Conservation (phyloP, 441 rosid species). For the Kokia cookei region DNA sequence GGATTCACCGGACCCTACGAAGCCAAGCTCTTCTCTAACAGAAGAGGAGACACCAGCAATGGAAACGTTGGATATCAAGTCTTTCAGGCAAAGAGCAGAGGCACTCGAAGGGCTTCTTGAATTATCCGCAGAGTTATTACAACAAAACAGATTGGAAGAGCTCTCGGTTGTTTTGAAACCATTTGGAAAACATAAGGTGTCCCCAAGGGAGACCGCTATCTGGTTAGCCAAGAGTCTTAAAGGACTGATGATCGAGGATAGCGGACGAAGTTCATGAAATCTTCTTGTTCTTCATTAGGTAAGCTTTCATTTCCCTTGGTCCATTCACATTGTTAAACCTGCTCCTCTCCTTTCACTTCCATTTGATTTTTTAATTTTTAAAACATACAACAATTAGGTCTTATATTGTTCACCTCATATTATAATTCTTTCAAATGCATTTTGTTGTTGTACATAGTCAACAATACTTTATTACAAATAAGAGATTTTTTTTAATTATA, state of each 20-base stretch:
- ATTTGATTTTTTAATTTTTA: constrained; percentile 8
- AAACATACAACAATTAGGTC: constrained; percentile 3
- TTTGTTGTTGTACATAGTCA: constrained; percentile 41
- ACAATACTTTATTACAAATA: constrained; percentile 10
- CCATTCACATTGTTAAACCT: not conserved
- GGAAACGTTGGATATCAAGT: constrained; percentile 73
- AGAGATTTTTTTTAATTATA: not conserved
- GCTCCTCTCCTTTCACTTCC: constrained; percentile 15
- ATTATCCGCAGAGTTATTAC: constrained; percentile 82
- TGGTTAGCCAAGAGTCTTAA: constrained; percentile 92
- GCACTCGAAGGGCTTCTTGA: constrained; percentile 95
- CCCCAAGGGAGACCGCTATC: constrained; percentile 96
- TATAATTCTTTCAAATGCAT: constrained; percentile 28
- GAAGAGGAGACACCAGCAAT: constrained; percentile 60
- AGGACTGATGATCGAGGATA: constrained; percentile 88
- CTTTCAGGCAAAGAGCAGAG: constrained; percentile 92
- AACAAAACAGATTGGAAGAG: constrained; percentile 82
- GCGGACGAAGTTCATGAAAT: constrained; percentile 40
- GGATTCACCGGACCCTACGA: constrained; percentile 37
- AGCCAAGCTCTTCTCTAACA: constrained; percentile 25
- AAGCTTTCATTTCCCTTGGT: constrained; percentile 6
- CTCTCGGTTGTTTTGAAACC: constrained; percentile 82
- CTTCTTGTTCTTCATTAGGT: constrained; percentile 13
- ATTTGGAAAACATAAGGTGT: constrained; percentile 87
- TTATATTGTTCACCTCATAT: constrained; percentile 3